Conservation (phyloP, 2,329 filamentous ascomycete species). For the Teratosphaeria destructans region DNA sequence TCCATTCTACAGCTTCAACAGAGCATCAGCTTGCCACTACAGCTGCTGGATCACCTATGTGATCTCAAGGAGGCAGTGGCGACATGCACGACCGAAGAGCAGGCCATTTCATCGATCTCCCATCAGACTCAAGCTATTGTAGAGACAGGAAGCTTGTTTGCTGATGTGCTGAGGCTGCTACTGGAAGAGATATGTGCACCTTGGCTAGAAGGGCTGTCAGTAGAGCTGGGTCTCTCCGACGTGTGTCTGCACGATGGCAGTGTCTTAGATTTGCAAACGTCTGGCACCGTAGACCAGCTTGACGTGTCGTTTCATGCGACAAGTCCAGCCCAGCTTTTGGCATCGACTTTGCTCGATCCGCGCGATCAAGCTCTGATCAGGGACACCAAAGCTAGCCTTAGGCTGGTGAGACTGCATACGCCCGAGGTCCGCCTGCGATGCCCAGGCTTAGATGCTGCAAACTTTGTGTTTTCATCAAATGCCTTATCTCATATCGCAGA, state of each 20-base stretch:
- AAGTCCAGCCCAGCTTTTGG: constrained; percentile 21
- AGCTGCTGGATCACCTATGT: constrained; percentile 12
- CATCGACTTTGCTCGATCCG: constrained; percentile 47
- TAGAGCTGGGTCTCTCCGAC: constrained; percentile 12
- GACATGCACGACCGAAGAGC: constrained; percentile 10
- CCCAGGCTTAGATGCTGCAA: neutral
- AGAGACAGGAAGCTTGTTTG: constrained; percentile 8
- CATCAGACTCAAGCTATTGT: constrained; percentile 9
- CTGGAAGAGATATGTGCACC: constrained; percentile 16
- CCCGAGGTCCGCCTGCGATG: constrained; percentile 44
- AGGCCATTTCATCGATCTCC: constrained; percentile 14
- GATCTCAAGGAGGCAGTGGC: constrained; percentile 3
- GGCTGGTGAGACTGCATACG: constrained; percentile 61
- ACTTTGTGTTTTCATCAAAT: neutral
- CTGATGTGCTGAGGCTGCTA: constrained; percentile 8
- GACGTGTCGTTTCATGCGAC: neutral
- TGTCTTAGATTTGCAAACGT: neutral
- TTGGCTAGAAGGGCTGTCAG: constrained; percentile 16
- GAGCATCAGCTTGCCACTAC: constrained; percentile 30
- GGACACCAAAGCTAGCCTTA: constrained; percentile 66
- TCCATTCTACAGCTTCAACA: constrained; percentile 33
- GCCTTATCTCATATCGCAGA: neutral
- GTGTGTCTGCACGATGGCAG: neutral
- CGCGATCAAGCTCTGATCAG: constrained; percentile 66
- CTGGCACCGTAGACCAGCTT: neutral